phyloP scores from a whole-genome alignment of 495 filamentous ascomycete species.

The Rusavskia elegans region DNA sequence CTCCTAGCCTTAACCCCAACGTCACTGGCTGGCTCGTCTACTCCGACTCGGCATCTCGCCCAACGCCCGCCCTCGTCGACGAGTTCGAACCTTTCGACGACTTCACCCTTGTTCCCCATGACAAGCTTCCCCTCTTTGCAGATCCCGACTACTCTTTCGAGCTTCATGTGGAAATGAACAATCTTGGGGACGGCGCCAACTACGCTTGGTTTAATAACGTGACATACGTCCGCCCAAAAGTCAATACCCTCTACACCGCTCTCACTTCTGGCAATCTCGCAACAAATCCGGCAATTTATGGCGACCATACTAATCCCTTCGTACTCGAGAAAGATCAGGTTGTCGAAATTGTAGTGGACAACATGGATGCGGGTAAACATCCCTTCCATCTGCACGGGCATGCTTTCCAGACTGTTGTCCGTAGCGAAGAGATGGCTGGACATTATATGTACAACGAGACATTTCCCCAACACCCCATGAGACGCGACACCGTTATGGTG shows the following conservation, averaged over 20 bases:
- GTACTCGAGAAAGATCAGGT: conserved; percentile 47
- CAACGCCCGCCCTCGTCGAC: conserved; percentile 33
- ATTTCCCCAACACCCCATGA: conserved; percentile 33
- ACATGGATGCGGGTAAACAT: conserved; percentile 51
- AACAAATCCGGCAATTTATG: conserved; percentile 50
- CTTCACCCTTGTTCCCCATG: conserved; percentile 47
- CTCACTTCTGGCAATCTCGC: conserved; percentile 43
- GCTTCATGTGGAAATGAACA: conserved; percentile 55
- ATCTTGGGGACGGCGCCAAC: conserved; percentile 56
- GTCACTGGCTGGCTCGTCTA: conserved; percentile 65
- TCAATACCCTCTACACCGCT: conserved; percentile 59
- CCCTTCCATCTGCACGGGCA: conserved; percentile 78
- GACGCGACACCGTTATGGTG: conserved; percentile 42
- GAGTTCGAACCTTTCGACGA: conserved; percentile 58
- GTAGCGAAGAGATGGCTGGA: conserved; percentile 33
- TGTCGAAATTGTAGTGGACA: conserved; percentile 65
- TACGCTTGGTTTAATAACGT: conserved; percentile 71
- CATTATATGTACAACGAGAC: conserved; percentile 24
- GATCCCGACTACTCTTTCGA: conserved; percentile 43
- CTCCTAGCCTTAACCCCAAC: conserved; percentile 50
- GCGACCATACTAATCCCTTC: conserved; percentile 46
- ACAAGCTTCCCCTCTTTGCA: conserved; percentile 37
- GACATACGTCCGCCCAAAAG: conserved; percentile 51
- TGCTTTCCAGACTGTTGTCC: conserved; percentile 50
- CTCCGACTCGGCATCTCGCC: conserved; percentile 34